Evolutionary conservation across 148 eudicot species (phyloP), one percentile per base, ranked within the genome.

Genomic region (Fallopia convolvulus): DNA sequence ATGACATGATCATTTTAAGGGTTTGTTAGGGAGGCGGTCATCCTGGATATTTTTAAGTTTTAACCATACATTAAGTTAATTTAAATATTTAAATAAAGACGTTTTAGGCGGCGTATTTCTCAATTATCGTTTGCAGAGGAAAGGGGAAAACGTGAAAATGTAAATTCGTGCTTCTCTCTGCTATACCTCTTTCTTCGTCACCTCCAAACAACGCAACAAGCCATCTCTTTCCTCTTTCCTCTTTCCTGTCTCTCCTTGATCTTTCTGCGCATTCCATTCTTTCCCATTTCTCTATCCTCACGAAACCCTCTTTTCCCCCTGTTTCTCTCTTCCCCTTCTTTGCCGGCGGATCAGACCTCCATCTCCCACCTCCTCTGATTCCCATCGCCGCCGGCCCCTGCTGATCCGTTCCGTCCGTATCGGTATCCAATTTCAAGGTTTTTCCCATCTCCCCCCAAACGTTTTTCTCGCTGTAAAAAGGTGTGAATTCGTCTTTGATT

Each of bases 231-330:
- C 70, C 39, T 32, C 44, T 68, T 15, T 66, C 70, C 39, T 32
- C n/a, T 68, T 68, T 66, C 70, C 17, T 32, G 13, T 68, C 44
- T 68, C 72, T 68, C 72, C 72, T 68, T 68, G 15, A 44, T 39
- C 72, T 68, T 39, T 36, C 42, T 68, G 20, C 72, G 72, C 46
- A 68, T 18, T 68, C 20, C 72, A 36, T 36, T 18, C 72, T 68
- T 39, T 68, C 46, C 72, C 72, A 36, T 68, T 68, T 68, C 72
- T 36, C 72, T 33, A 68, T 14, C 72, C 72, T 68, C 72, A 68
- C 72, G 72, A 68, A 68, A 68, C 72, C 72, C 72, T 68, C 46
- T 17, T 36, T 36, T 36, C 8, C 71, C 42, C 41, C 40, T 66
- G 21, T n/a, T 33, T 53, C 72, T 68, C 44, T 17, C 13, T 36